These are phyloP conservation scores for Alternaria solani DNA, from an alignment of 2,329 filamentous ascomycete genomes.

Conservation along the genomic window DNA sequence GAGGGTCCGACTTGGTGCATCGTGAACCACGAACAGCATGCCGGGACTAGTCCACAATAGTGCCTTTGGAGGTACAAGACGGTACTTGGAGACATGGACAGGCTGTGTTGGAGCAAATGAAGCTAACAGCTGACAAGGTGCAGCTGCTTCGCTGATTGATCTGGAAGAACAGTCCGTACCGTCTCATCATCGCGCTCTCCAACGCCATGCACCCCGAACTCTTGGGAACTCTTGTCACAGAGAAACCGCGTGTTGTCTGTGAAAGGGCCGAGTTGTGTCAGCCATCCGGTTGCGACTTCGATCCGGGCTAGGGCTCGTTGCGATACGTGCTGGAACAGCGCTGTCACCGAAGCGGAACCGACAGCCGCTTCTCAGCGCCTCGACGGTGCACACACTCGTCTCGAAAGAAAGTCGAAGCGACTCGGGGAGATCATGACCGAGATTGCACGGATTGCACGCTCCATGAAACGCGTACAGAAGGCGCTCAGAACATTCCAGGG, in stretches of 20 bases:
- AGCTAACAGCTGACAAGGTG: neutral
- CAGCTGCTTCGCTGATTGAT: neutral
- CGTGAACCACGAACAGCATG: neutral
- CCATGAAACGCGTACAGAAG: slow-evolving; percentile 8
- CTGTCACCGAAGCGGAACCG: neutral
- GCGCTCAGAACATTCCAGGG: neutral
- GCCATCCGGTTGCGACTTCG: slow-evolving; percentile 4
- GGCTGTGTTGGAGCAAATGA: neutral
- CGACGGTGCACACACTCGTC: neutral
- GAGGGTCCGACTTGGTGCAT: slow-evolving; percentile 1
- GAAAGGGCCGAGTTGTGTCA: slow-evolving; percentile 11
- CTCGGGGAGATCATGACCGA: slow-evolving; percentile 5
- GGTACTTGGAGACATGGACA: neutral
- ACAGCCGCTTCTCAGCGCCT: slow-evolving; percentile 1
- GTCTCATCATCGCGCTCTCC: neutral
- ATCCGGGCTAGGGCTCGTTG: slow-evolving; percentile 2
- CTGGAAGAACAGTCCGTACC: neutral
- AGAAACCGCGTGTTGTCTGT: neutral
- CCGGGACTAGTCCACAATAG: neutral
- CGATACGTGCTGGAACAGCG: neutral
- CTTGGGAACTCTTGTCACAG: slow-evolving; percentile 2
- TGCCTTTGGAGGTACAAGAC: neutral
- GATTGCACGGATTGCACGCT: slow-evolving; percentile 3
- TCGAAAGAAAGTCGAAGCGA: neutral
- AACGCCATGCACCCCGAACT: neutral